Percentiles rank a stretch among this genome's conserved stretches.
phyloP scores from a whole-genome alignment of 345 rosid genomes.

The Populus davidiana region DNA sequence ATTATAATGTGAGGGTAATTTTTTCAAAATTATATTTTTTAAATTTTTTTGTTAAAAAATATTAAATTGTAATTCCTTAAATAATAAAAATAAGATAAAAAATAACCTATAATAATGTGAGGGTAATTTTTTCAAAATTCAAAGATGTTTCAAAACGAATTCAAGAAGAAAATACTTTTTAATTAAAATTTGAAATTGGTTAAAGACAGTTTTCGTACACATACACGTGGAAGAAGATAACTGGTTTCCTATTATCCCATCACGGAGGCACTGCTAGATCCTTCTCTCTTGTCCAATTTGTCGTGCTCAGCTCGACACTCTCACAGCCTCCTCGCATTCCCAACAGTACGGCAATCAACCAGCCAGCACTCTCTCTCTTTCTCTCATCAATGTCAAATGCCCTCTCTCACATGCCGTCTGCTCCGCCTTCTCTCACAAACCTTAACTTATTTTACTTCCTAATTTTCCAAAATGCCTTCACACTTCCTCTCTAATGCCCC shows the following conservation, averaged over 20 bases:
- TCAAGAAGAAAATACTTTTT: too few relatives aligned
- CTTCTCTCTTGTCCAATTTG: neutral
- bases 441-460: neutral
- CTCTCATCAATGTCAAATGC: neutral
- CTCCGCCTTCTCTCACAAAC: neutral
- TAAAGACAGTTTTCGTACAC: neutral
- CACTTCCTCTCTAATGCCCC: slow-evolving; percentile 32
- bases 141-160: too few relatives aligned
- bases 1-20: too few relatives aligned
- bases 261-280: neutral
- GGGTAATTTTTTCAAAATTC: too few relatives aligned
- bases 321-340: neutral
- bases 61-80: too few relatives aligned
- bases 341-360: neutral
- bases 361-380: neutral
- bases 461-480: slow-evolving; percentile 37
- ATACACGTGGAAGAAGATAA: neutral
- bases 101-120: too few relatives aligned
- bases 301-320: neutral
- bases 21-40: too few relatives aligned
- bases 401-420: neutral
- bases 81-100: too few relatives aligned
- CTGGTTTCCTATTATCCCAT: neutral
- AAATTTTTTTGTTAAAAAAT: too few relatives aligned
- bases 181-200: too few relatives aligned